Conservation (phyloP, 345 rosid species). For the Rhodomyrtus tomentosa region DNA sequence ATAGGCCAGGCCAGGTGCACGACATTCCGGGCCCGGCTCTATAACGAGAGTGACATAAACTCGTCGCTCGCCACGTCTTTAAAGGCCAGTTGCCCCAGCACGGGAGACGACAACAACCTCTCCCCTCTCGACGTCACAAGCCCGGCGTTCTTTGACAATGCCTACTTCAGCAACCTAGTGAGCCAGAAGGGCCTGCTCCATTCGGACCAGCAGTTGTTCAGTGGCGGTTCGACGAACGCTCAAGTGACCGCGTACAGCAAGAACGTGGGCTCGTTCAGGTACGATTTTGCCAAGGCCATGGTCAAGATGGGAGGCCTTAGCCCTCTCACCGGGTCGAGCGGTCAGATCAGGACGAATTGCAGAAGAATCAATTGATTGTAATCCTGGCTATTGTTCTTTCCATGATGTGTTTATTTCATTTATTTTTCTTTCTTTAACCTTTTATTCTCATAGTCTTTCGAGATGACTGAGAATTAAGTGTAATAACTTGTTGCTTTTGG, state of each 20-base stretch:
- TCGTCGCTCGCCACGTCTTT: slow-evolving; percentile 26
- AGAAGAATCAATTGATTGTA: background rate
- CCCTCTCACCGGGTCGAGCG: background rate
- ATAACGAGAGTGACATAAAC: slow-evolving; percentile 36
- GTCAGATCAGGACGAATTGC: slow-evolving; percentile 3
- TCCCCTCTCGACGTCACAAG: background rate
- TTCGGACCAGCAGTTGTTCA: slow-evolving; percentile 5
- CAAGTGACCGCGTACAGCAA: background rate
- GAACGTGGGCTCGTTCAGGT: background rate
- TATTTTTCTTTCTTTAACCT: background rate
- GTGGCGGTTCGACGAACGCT: background rate
- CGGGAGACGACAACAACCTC: background rate
- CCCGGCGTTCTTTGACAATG: background rate
- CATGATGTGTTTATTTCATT: background rate
- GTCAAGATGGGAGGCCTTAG: slow-evolving; percentile 7
- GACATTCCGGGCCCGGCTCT: slow-evolving; percentile 27
- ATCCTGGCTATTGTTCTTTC: background rate
- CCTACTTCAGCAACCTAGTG: slow-evolving; percentile 4
- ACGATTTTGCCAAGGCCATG: slow-evolving; percentile 4
- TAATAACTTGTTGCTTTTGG: background rate
- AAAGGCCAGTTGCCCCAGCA: slow-evolving; percentile 21
- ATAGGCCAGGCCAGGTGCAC: slow-evolving; percentile 41
- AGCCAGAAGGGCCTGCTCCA: slow-evolving; percentile 5
- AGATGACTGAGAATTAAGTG: background rate
- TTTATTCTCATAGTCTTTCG: background rate